Evolutionary conservation across 805 yeast species (phyloP), one percentile per base, ranked within the genome.

Genomic region (Wickerhamomyces tratensis): DNA sequence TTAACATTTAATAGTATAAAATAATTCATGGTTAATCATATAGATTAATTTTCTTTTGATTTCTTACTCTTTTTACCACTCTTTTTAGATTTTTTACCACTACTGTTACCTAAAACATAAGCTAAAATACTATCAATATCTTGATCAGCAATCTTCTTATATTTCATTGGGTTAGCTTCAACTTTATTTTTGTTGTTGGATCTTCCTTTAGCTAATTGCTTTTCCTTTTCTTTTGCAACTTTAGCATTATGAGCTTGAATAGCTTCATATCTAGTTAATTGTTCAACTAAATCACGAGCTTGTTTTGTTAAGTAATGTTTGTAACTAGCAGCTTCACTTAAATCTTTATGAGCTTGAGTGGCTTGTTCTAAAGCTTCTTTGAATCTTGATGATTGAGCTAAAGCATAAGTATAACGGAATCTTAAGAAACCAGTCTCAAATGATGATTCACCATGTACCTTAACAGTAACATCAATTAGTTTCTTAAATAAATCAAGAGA

Each of bases 61-160:
- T 50, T 51, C 20, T 49, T 57, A 14, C 45, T 46, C 36, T 52
- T 49, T 37, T 53, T 52, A 40, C 50, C 20, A 20, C 20, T 45
- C 33, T 50, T 46, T n/a, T 57, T 56, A 49, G 63, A 60, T 40
- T 59, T 59, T 14, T 58, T 46, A 25, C 50, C 46, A 25, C 51
- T 42, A 12, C 46, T 41, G n/a, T 54, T 56, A 41, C 91, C 91
- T 58, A 80, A 82, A 54, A 86, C 82, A 55, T 77, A 86, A 46
- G 71, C 69, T 62, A 86, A 65, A 45, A 86, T 70, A 46, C 83
- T 94, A 42, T 82, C 91, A 41, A 85, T 73, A 15, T 86, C 77
- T 60, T 79, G 73, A 42, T 68, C 63, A 7, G 84, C 80, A 46
- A 84, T 67, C 33, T 73, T 75, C 14, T 83, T 77, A 50, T 71